Percentiles rank a stretch among this genome's conserved stretches.
phyloP scores from a whole-genome alignment of 441 rosid genomes.

The Melastoma candidum region DNA sequence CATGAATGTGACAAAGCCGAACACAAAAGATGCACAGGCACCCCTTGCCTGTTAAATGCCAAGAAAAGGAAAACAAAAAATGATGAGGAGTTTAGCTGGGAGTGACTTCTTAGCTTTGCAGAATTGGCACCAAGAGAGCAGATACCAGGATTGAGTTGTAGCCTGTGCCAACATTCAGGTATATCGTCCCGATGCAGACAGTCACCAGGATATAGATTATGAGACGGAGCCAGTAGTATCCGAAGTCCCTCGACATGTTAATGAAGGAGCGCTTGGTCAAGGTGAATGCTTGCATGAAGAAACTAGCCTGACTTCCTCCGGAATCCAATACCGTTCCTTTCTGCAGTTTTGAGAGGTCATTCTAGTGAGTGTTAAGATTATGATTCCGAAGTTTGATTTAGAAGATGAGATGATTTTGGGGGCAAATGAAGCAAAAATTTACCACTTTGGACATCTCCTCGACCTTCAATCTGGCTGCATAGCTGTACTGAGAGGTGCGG shows the following conservation, averaged over 20 bases:
- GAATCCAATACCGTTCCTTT: conserved; percentile 86
- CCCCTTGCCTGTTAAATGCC: conserved; percentile 66
- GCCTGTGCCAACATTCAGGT: conserved; percentile 73
- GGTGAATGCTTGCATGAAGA: conserved; percentile 71
- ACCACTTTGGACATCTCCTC: conserved; percentile 85
- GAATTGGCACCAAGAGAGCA: conserved; percentile 1
- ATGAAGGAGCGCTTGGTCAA: conserved; percentile 80
- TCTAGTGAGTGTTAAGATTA: neutral
- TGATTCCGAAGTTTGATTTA: too few relatives aligned
- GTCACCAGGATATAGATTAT: conserved; percentile 73
- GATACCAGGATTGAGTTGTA: conserved; percentile 83
- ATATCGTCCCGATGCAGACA: conserved; percentile 88
- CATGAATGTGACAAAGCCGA: conserved; percentile 96
- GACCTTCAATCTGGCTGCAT: conserved; percentile 55
- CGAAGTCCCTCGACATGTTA: conserved; percentile 97
- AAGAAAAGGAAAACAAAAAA: conserved; percentile 6
- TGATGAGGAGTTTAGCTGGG: neutral
- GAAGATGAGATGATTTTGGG: neutral
- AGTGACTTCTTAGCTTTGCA: neutral
- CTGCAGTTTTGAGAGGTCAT: conserved; percentile 27
- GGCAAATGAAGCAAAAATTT: conserved; percentile 22
- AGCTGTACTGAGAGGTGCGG: conserved; percentile 51
- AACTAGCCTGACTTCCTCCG: conserved; percentile 96
- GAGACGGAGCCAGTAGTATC: conserved; percentile 97
- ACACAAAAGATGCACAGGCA: conserved; percentile 88